A percentile compares a stretch with the other conserved stretches of the same genome.
Evolutionary conservation across 768 basidiomycete species (phyloP).

Genomic region (Xerocomellus chrysenteron): DNA sequence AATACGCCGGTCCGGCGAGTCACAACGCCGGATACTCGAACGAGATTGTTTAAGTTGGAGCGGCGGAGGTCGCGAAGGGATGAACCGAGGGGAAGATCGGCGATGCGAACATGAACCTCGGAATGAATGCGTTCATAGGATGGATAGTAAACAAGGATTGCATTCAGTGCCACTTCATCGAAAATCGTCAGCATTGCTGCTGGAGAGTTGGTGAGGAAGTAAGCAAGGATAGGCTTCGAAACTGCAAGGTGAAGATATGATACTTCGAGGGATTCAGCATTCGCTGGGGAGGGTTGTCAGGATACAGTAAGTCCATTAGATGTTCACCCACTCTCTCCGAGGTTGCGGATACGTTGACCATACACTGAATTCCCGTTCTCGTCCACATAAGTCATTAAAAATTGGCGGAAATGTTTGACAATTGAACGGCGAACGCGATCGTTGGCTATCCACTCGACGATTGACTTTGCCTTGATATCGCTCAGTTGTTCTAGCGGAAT

Average conservation of each 20-base stretch:
- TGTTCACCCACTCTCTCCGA: conserved; percentile 81
- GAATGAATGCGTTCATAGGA: conserved; percentile 96
- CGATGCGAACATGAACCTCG: conserved; percentile 96
- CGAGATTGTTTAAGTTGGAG: conserved; percentile 89
- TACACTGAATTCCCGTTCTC: conserved; percentile 91
- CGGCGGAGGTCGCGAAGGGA: conserved; percentile 94
- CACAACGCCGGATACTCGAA: conserved; percentile 94
- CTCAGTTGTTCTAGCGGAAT: conserved; percentile 93
- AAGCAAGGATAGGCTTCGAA: conserved; percentile 93
- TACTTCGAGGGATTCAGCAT: conserved; percentile 96
- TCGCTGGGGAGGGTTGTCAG: conserved; percentile 52
- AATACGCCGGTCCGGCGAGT: conserved; percentile 95
- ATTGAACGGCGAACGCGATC: conserved; percentile 90
- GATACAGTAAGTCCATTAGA: conserved; percentile 2
- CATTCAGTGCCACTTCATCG: conserved; percentile 91
- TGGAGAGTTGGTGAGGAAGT: conserved; percentile 95
- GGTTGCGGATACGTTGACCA: conserved; percentile 86
- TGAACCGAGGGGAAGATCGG: conserved; percentile 85
- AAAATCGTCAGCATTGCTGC: conserved; percentile 91
- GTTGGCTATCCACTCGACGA: conserved; percentile 96
- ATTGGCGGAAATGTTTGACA: conserved; percentile 89
- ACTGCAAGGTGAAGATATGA: conserved; percentile 93
- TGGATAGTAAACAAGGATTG: conserved; percentile 94
- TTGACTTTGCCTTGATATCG: conserved; percentile 96
- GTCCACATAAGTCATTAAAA: conserved; percentile 94